Conservation (phyloP, 2,329 filamentous ascomycete species). For the Cryphonectria carpinicola region DNA sequence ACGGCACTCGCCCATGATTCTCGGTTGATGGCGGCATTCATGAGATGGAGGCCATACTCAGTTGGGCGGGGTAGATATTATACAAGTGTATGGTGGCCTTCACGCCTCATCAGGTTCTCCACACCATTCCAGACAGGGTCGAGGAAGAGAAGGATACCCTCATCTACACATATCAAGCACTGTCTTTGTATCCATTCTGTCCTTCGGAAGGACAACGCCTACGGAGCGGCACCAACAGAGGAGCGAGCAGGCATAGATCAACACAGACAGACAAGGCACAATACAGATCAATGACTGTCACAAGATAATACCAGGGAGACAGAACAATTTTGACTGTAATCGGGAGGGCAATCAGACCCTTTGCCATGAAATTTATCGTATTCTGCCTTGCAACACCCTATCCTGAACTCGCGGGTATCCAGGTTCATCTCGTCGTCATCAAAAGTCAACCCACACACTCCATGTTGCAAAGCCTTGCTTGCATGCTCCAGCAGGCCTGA, state of each 20-base stretch:
- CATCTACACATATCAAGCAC: neutral
- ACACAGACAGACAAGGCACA: too few relatives aligned
- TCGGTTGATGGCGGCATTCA: neutral
- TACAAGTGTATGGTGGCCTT: neutral
- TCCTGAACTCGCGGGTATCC: constrained; percentile 7
- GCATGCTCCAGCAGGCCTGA: neutral
- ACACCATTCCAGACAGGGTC: neutral
- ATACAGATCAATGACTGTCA: neutral
- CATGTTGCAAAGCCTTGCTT: neutral
- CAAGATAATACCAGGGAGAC: neutral
- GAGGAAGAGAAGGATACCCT: neutral
- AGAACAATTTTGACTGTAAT: neutral
- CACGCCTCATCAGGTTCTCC: neutral
- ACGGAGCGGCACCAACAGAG: neutral
- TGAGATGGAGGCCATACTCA: neutral
- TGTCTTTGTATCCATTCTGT: neutral
- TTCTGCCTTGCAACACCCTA: constrained; percentile 3
- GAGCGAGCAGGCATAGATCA: neutral
- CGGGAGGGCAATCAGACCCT: neutral
- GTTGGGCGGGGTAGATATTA: neutral
- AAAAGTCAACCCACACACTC: neutral
- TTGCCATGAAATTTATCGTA: neutral
- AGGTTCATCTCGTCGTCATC: neutral
- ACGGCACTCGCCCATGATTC: neutral
- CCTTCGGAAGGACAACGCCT: neutral